Evolutionary conservation across 768 basidiomycete genomes (phyloP).

Genomic region (Rhodotorula paludigena): DNA sequence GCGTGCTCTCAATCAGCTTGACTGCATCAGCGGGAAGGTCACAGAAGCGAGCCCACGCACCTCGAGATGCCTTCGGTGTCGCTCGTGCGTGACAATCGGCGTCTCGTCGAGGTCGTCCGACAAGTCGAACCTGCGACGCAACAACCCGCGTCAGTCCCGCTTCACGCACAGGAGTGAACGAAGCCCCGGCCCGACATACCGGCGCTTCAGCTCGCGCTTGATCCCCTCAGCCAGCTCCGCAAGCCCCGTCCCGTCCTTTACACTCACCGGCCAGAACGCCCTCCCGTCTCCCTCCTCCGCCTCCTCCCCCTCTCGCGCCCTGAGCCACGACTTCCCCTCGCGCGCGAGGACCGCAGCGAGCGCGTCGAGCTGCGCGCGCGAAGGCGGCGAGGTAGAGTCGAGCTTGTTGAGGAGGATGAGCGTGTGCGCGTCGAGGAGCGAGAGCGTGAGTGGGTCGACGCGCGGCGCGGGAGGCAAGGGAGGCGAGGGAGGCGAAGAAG

Average conservation of each 20-base stretch:
- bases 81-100: slow-evolving; percentile 70
- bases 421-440: slow-evolving; percentile 58
- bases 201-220: slow-evolving; percentile 8
- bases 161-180: no score
- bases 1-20: neutral
- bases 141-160: neutral
- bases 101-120: slow-evolving; percentile 45
- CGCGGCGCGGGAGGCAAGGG: neutral
- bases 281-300: no score
- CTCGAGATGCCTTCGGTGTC: slow-evolving; percentile 73
- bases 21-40: neutral
- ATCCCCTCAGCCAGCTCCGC: slow-evolving; percentile 11
- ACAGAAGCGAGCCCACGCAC: slow-evolving; percentile 20
- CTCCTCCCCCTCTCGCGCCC: neutral
- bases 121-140: slow-evolving; percentile 33
- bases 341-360: neutral
- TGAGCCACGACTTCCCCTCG: slow-evolving; percentile 8
- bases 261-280: slow-evolving; percentile 17
- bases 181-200: neutral
- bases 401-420: slow-evolving; percentile 73
- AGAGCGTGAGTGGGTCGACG: slow-evolving; percentile 48
- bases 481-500: neutral
- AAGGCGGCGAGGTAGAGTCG: slow-evolving; percentile 48
- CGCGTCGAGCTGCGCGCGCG: neutral
- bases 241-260: slow-evolving; percentile 18